Percentiles rank a stretch among this genome's conserved stretches.
Conservation (phyloP, 306 rosid genomes). For the Cyamopsis tetragonoloba region DNA sequence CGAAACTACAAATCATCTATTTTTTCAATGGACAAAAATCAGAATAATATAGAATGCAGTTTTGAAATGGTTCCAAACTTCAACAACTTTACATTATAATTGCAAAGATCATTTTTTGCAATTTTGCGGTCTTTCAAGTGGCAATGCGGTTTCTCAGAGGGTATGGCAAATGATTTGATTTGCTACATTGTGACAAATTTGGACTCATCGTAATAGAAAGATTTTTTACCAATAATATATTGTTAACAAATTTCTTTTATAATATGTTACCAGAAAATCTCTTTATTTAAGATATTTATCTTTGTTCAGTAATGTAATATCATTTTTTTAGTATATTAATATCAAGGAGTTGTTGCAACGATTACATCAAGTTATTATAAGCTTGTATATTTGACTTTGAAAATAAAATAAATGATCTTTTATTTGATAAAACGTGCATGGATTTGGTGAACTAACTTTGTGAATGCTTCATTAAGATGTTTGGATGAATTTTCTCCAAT, state of each 20-base stretch:
- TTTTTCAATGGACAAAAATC: too few species aligned
- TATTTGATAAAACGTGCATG: not conserved
- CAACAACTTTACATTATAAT: too few species aligned
- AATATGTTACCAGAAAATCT: not conserved
- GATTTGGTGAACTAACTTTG: constrained; percentile 23
- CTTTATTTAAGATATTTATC: not conserved
- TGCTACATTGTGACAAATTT: too few species aligned
- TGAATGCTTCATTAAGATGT: not conserved
- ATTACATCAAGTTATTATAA: not conserved
- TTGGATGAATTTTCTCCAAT: not conserved
- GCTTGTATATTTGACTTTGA: constrained; percentile 11
- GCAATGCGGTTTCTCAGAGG: too few species aligned
- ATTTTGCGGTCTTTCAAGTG: too few species aligned
- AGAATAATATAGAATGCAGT: too few species aligned
- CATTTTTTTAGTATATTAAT: not conserved
- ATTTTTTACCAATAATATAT: not conserved
- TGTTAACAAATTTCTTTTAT: not conserved
- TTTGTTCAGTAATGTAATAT: not conserved
- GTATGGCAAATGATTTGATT: too few species aligned
- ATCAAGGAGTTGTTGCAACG: constrained; percentile 7
- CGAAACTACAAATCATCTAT: too few species aligned
- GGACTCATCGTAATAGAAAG: too few species aligned
- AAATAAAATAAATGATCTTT: not conserved
- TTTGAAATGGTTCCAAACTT: too few species aligned
- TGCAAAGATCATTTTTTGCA: too few species aligned